These are phyloP conservation scores for Lachancea sp. DNA, from an alignment of 805 yeast genomes.

Conservation along the genomic window DNA sequence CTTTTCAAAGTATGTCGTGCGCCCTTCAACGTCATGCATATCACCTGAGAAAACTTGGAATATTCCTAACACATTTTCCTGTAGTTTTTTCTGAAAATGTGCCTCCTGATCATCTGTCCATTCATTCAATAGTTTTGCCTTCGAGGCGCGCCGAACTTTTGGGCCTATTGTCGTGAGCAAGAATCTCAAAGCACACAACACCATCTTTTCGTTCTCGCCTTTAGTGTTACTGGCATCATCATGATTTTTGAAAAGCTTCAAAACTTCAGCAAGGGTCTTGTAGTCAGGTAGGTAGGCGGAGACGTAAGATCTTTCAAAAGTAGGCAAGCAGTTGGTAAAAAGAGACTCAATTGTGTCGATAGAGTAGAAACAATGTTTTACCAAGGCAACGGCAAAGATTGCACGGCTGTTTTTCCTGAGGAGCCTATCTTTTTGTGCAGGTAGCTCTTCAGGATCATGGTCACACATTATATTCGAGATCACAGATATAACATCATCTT, in stretches of 20 bases:
- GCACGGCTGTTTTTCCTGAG: constrained; percentile 29
- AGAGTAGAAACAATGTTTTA: constrained; percentile 29
- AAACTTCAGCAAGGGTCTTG: constrained; percentile 29
- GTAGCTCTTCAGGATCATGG: constrained; percentile 14
- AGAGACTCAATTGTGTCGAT: constrained; percentile 27
- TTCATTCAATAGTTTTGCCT: constrained; percentile 22
- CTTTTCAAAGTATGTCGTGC: constrained; percentile 66
- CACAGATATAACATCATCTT: constrained; percentile 47
- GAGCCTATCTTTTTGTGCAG: constrained; percentile 19
- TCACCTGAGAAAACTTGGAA: constrained; percentile 75
- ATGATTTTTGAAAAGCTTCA: constrained; percentile 25
- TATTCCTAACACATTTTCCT: constrained; percentile 61
- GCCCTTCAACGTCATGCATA: constrained; percentile 66
- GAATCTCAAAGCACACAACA: constrained; percentile 24
- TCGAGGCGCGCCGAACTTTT: constrained; percentile 24
- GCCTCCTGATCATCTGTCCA: constrained; percentile 27
- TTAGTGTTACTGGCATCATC: constrained; percentile 12
- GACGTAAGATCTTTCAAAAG: constrained; percentile 26
- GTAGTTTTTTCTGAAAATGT: constrained; percentile 39
- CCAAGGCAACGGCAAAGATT: constrained; percentile 32
- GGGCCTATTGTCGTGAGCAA: constrained; percentile 25
- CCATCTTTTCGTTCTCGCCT: constrained; percentile 21
- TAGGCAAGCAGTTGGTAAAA: constrained; percentile 25
- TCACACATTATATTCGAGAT: constrained; percentile 29
- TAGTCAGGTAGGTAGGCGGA: constrained; percentile 28